Evolutionary conservation across 176 grass and related monocot genomes (phyloP).

Genomic region (Coix lacrymajobi): DNA sequence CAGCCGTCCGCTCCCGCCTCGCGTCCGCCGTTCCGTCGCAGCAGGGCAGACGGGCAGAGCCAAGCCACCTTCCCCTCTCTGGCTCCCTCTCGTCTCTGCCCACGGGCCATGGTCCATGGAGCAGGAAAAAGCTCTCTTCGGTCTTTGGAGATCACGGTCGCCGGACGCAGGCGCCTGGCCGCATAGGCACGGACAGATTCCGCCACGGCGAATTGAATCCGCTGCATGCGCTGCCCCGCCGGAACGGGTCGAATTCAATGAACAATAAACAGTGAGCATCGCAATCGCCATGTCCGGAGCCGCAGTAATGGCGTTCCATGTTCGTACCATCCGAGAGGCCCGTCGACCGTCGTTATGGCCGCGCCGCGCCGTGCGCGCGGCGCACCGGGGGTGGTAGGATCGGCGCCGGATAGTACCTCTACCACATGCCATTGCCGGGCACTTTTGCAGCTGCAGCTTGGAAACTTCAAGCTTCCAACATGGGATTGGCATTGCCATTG

Average conservation of each 20-base stretch:
- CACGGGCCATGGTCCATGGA: neutral
- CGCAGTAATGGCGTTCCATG: slow-evolving; percentile 19
- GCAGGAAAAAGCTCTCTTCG: neutral
- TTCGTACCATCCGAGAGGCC: neutral
- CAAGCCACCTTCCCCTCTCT: no score
- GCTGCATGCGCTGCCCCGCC: neutral
- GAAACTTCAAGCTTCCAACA: neutral
- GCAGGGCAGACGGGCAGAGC: neutral
- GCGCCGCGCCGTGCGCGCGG: neutral
- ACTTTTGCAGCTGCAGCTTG: neutral
- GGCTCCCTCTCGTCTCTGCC: no score
- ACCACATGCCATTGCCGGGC: neutral
- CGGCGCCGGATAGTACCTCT: neutral
- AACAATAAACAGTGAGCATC: slow-evolving; percentile 9
- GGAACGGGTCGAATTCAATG: slow-evolving; percentile 5
- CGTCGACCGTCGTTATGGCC: slow-evolving; percentile 11
- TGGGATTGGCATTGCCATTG: neutral
- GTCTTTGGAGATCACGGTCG: neutral
- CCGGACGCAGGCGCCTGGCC: neutral
- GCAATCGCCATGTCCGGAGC: neutral
- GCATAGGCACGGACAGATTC: neutral
- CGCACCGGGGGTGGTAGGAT: no score
- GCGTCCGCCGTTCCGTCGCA: neutral
- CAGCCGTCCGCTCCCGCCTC: neutral
- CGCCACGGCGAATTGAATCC: neutral